A percentile compares a stretch with the other conserved stretches of the same genome.
These are phyloP conservation scores for Nepenthes mirabilis DNA, from an alignment of 148 eudicot genomes.

Conservation along the genomic window DNA sequence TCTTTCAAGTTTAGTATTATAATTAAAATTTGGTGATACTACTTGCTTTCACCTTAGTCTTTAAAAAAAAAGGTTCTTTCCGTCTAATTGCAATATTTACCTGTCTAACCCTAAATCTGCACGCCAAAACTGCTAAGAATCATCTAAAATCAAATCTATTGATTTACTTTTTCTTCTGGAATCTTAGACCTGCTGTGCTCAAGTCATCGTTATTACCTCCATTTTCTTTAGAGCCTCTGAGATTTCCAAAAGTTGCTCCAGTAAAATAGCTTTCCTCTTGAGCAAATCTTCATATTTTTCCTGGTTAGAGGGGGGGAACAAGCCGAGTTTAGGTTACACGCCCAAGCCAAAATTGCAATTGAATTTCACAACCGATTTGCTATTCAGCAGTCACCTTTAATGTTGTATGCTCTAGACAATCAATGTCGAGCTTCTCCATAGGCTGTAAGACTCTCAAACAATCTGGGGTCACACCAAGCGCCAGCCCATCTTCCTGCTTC, in stretches of 20 bases:
- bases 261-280: constrained; percentile 5
- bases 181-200: background rate
- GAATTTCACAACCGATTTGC: background rate
- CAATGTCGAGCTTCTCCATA: constrained; percentile 6
- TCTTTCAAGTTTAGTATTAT: too few species aligned
- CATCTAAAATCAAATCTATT: too few species aligned
- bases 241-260: constrained; percentile 23
- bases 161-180: background rate
- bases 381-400: constrained; percentile 1
- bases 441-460: background rate
- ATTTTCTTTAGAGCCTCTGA: constrained; percentile 16
- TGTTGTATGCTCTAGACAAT: constrained; percentile 2
- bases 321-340: background rate
- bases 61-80: too few species aligned
- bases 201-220: constrained; percentile 17
- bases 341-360: constrained; percentile 4
- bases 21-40: too few species aligned
- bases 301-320: constrained; percentile 8
- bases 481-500: constrained; percentile 12
- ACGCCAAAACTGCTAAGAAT: too few species aligned
- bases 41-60: too few species aligned
- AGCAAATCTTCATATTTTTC: constrained; percentile 12
- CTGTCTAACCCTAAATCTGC: too few species aligned
- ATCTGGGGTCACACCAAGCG: constrained; percentile 1
- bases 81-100: too few species aligned